Base-by-base conservation (phyloP, 1,139 yeast species). In the Protomyces inouyei region DNA sequence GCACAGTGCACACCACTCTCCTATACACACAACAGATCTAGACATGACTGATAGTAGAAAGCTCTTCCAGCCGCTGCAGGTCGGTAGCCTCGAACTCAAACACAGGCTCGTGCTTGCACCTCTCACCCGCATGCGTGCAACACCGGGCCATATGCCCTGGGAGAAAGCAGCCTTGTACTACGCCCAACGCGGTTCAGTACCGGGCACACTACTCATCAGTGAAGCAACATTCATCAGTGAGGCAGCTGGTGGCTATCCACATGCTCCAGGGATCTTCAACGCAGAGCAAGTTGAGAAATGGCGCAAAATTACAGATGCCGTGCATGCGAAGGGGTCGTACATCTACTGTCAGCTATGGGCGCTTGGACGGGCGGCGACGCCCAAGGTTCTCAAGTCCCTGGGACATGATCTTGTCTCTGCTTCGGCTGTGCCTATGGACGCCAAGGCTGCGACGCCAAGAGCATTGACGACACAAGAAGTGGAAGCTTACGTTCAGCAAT, bases 331-430 rank as follows among this genome's bases (percentile, higher is more conserved):
- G 69, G 78, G 81, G 38, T 80, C 88, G 0, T 79, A 73, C 66
- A 73, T 82, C 16, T 78, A 82, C 65, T 70, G 79, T 53, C 93
- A 87, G 74, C 71, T 87, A 55, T 85, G 87, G 86, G 79, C 77
- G 55, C 72, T 84, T 64, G 91, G 90, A 60, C 78, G 88, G 72
- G 78, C 76, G 10, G 14, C 54, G 37, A 32, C 16, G 10, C 54
- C 54, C 9, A 28, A 25, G 37, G 54, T 51, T 12, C 37, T 51
- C 21, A 51, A 28, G 54, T 25, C 54, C 69, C 80, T 82, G 64
- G 70, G 72, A 53, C 67, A 70, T 54, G 80, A 80, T 2, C 67
- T 60, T 36, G 38, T 64, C n/a, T 40, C 55, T 18, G 55, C 56
- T 16, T 55, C 38, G 36, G 65, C 40, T 73, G 40, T 73, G 74